Conservation (phyloP, 1,284 basidiomycete species). For the Cystobasidium pallidum region DNA sequence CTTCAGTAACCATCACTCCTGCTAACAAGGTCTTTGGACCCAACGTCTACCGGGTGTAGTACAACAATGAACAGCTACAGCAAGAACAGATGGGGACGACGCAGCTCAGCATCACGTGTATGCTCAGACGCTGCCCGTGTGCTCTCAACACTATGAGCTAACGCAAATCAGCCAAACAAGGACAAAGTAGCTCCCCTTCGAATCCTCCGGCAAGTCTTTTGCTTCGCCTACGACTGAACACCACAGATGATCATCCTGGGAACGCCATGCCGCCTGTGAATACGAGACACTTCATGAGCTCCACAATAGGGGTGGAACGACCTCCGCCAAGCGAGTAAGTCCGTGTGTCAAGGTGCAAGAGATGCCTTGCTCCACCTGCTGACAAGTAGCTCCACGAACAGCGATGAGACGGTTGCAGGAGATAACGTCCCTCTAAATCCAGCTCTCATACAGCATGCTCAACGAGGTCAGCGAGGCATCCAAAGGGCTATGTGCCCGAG, state of each 20-base stretch:
- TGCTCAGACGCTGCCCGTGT: slow-evolving; percentile 3
- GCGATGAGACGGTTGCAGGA: neutral
- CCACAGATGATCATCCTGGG: neutral
- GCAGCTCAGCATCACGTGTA: neutral
- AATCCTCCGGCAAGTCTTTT: neutral
- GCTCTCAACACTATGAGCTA: neutral
- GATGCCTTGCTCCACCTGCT: neutral
- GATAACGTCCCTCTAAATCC: neutral
- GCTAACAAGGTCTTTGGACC: slow-evolving; percentile 99
- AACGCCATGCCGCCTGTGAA: neutral
- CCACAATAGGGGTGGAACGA: neutral
- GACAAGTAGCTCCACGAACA: neutral
- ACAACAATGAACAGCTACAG: neutral
- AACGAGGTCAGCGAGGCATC: slow-evolving; percentile 16
- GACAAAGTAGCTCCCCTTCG: neutral
- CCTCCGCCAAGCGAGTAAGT: neutral
- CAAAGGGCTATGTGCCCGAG: slow-evolving; percentile 16
- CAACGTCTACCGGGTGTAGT: slow-evolving; percentile 68
- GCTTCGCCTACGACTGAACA: neutral
- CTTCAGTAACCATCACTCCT: slow-evolving; percentile 88
- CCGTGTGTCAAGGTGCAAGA: too few relatives aligned
- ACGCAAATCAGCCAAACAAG: neutral
- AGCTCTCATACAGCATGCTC: neutral
- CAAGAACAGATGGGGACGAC: neutral
- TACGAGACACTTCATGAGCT: neutral